Conservation (phyloP, 805 yeast species). For the Candida hispaniensis region DNA sequence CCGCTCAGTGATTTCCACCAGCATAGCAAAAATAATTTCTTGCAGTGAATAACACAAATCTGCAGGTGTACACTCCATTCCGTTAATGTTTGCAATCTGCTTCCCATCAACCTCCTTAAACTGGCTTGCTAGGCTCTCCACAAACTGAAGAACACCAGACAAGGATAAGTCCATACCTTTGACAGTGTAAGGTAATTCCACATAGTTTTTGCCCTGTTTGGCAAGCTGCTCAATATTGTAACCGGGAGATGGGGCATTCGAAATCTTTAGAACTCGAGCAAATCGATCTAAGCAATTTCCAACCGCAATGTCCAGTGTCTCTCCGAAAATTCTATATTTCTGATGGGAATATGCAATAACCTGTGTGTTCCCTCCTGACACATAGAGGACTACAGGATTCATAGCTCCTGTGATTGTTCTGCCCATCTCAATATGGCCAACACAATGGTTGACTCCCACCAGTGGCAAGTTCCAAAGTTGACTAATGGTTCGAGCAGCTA, state of each 20-base stretch:
- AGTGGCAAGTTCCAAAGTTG: conserved; percentile 75
- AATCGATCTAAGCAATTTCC: conserved; percentile 95
- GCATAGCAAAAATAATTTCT: conserved; percentile 88
- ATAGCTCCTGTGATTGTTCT: conserved; percentile 94
- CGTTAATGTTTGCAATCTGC: conserved; percentile 29
- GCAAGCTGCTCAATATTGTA: conserved; percentile 95
- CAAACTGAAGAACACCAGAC: conserved; percentile 86
- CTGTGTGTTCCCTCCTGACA: conserved; percentile 97
- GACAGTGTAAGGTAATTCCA: conserved; percentile 87
- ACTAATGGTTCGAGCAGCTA: conserved; percentile 80
- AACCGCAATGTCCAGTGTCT: conserved; percentile 92
- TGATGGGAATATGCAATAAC: conserved; percentile 94
- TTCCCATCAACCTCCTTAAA: conserved; percentile 37
- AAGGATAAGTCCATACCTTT: conserved; percentile 97
- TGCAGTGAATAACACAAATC: conserved; percentile 90
- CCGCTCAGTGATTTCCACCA: conserved; percentile 93
- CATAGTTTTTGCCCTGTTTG: conserved; percentile 43
- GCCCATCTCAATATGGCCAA: conserved; percentile 99
- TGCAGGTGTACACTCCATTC: conserved; percentile 55
- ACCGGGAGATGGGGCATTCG: conserved; percentile 95
- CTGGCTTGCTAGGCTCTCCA: conserved; percentile 72
- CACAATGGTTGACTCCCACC: conserved; percentile 93
- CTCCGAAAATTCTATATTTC: conserved; percentile 96
- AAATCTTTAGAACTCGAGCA: conserved; percentile 79
- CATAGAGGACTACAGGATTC: conserved; percentile 95